Evolutionary conservation across 129 eudicot species (phyloP), one percentile per base, ranked within the genome.

Genomic region (Flaveria ramosissima): DNA sequence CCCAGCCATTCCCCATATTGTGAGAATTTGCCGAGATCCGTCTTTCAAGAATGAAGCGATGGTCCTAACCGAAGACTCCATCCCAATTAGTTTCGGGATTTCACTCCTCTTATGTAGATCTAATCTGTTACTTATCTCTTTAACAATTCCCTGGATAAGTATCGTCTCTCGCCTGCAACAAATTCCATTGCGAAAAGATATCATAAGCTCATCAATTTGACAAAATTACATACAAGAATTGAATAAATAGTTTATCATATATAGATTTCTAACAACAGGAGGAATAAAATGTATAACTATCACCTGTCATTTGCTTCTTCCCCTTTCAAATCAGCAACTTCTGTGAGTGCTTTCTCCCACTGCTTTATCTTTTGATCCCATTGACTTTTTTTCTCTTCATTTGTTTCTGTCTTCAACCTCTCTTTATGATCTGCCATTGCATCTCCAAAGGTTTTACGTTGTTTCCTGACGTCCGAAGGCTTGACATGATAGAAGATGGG

Each of bases 141-240:
- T 76, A 48, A 76, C 80, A 63, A 76, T 76, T 63, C 16, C 46
- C 10, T 76, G 72, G n/a, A 76, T 76, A 48, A 76, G 39, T 20
- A 24, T 1, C 0, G 62, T 65, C 72, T 76, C 80, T n/a, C 36
- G 23, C 64, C 72, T 76, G 32, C 2, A 63, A 43, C 60, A 13
- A 2, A n/a, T 15, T 48, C 59, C 15, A 48, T 13, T 3, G n/a
- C 43, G 43, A 19, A 57, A 43, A 56, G 42, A 48, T 11, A 48
- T 23, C 3, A 20, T 21, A 1, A 21, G 9, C 14, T 21, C 32
- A 57, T 0, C 5, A 57, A 55, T 16, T 1, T 27, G 9, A 17
- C 20, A 36, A 20, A 17, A 42, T n/a, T 1, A 21, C 17, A 45
- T 16, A 4, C 2, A 19, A 17, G 52, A 63, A 63, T 27, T 30